Base-by-base conservation (phyloP, 148 eudicot genomes). In the Drosera capensis region DNA sequence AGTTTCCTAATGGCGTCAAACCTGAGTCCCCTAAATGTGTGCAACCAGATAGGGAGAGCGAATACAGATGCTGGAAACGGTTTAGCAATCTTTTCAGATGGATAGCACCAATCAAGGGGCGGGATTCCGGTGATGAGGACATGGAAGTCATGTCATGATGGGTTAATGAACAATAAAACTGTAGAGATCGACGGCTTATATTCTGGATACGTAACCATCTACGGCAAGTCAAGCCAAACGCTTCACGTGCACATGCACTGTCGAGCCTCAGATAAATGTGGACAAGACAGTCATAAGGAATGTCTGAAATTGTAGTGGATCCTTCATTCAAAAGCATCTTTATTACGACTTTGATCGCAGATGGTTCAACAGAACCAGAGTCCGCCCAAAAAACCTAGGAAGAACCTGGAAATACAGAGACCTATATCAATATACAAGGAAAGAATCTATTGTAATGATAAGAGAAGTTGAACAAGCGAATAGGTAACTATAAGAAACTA, bases 181-280 rank as follows among this genome's bases (percentile, higher is more conserved):
- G 77, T 24, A 77, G 65, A 3, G 78, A 73, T 2, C 29, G 48
- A 22, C 79, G 74, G 43, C 79, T 71, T 34, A 38, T 60, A 48
- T 74, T 79, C 60, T 79, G 81, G 30, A 79, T 67, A 28, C 56
- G 58, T 45, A 76, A 77, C 79, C 76, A 79, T 18, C 68, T 72
- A 28, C 14, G 76, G 37, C 84, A 83, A 45, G 94, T 77, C 53
- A 83, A 52, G 25, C 94, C 94, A 55, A 83, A 83, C 25, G 84
- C 66, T 50, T 71, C 69, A 11, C 80, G 72, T 51, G 76, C 94
- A 23, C 51, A 45, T 20, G 50, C 55, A 49, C 52, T 49, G 29
- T 52, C 40, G 47, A 83, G 73, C 28, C 61, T 23, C 14, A 49
- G 62, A 48, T 73, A 79, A 51, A 79, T 70, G 50, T 57, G 51